Conservation (phyloP, 2,329 filamentous ascomycete species). For the Tricladium varicosporioides region DNA sequence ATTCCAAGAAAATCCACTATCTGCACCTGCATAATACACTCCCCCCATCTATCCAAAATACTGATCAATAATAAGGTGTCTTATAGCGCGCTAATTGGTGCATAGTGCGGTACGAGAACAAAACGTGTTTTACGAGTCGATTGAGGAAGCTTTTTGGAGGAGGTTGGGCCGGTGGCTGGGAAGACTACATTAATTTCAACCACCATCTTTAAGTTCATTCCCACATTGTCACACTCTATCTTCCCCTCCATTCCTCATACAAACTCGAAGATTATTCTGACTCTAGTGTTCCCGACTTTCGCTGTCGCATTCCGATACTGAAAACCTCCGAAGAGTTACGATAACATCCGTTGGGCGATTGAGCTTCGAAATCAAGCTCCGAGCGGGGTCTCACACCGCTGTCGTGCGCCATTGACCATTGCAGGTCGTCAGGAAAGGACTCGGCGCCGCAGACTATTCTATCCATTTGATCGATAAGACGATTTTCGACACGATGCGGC, state of each 20-base stretch:
- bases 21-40: too few species aligned
- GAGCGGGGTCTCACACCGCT: conserved; percentile 18
- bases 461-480: conserved; percentile 11
- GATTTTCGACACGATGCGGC: conserved; percentile 36
- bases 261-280: conserved; percentile 16
- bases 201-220: conserved; percentile 16
- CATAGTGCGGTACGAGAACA: not conserved
- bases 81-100: too few species aligned
- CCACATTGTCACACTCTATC: not conserved
- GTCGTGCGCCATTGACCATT: conserved; percentile 1
- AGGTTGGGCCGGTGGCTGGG: conserved; percentile 1
- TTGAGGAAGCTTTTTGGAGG: not conserved
- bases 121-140: not conserved
- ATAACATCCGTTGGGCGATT: conserved; percentile 19
- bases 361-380: conserved; percentile 4
- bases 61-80: too few species aligned
- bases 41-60: too few species aligned
- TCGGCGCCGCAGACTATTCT: not conserved
- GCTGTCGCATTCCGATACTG: conserved; percentile 7
- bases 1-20: too few species aligned
- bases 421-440: not conserved
- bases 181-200: conserved; percentile 14
- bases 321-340: not conserved
- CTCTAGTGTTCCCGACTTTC: conserved; percentile 9
- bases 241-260: conserved; percentile 21